Conservation (phyloP, 2,329 filamentous ascomycete genomes). For the Cladosporium sp. region DNA sequence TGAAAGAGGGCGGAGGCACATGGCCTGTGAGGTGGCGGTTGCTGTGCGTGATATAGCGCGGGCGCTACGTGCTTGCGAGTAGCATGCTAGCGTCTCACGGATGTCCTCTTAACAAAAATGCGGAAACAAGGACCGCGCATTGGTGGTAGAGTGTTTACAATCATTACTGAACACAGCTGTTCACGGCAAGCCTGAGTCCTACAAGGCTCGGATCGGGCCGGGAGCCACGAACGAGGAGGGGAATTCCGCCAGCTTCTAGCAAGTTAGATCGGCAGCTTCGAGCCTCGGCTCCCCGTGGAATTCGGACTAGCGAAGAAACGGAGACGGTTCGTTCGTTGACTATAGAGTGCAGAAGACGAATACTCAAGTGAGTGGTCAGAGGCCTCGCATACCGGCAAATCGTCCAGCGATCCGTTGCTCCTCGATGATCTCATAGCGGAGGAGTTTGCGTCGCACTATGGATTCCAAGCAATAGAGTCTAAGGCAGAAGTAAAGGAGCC, state of each 20-base stretch:
- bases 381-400: no score
- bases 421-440: no score
- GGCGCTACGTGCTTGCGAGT: not conserved
- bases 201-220: not conserved
- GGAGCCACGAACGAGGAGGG: no score
- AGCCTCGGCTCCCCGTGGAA: not conserved
- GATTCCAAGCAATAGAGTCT: no score
- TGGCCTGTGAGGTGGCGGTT: not conserved
- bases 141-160: not conserved
- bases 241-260: no score
- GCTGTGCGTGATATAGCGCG: not conserved
- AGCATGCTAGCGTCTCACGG: not conserved
- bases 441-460: no score
- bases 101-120: not conserved
- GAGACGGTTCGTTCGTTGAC: not conserved
- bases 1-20: not conserved
- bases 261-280: no score
- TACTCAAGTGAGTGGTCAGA: no score
- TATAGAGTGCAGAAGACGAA: not conserved
- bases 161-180: not conserved
- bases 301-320: not conserved
- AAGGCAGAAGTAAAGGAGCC: conserved; percentile 7
- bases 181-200: not conserved
- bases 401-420: no score
- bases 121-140: not conserved